Percentiles rank a stretch among this genome's conserved stretches.
phyloP scores from a whole-genome alignment of 1,284 basidiomycete genomes.

The Apiotrichum akiyoshidainum region DNA sequence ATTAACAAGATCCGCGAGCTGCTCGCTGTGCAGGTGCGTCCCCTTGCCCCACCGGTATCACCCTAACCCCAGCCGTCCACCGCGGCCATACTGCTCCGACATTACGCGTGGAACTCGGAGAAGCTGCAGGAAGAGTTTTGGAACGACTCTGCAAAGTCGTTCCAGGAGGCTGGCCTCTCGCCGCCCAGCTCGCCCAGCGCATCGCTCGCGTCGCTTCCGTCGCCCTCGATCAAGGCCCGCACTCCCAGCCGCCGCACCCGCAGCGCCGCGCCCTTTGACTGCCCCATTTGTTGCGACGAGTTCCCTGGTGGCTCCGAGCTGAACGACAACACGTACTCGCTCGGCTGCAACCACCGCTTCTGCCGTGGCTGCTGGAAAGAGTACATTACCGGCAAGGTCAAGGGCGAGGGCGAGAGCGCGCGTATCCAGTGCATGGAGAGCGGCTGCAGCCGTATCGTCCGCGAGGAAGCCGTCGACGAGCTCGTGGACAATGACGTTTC shows the following conservation, averaged over 20 bases:
- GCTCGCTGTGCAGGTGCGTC: conserved; percentile 76
- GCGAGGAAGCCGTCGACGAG: conserved; percentile 54
- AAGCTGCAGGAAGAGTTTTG: conserved; percentile 92
- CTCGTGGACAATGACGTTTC: conserved; percentile 50
- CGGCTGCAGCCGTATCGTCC: conserved; percentile 72
- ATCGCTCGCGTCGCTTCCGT: conserved; percentile 30
- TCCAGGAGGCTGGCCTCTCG: conserved; percentile 65
- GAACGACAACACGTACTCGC: conserved; percentile 58
- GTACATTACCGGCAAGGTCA: conserved; percentile 81
- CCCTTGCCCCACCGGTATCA: conserved; percentile 19
- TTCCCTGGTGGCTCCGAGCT: conserved; percentile 53
- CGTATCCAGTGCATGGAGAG: conserved; percentile 89
- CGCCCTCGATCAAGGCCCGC: conserved; percentile 40
- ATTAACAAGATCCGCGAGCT: conserved; percentile 79
- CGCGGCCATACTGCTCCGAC: conserved; percentile 76
- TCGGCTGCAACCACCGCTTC: conserved; percentile 76
- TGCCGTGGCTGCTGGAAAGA: conserved; percentile 84
- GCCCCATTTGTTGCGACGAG: conserved; percentile 88
- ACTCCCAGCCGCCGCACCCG: conserved; percentile 12
- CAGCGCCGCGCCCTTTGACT: conserved; percentile 62
- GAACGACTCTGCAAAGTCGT: conserved; percentile 73
- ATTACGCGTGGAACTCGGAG: conserved; percentile 94
- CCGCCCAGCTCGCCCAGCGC: conserved; percentile 45
- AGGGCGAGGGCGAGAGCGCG: conserved; percentile 80
- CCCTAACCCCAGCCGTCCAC: conserved; percentile 50